Percentiles rank a stretch among this genome's conserved stretches.
phyloP scores from a whole-genome alignment of 208 protist genomes.

The Acanthamoeba castellanii region DNA sequence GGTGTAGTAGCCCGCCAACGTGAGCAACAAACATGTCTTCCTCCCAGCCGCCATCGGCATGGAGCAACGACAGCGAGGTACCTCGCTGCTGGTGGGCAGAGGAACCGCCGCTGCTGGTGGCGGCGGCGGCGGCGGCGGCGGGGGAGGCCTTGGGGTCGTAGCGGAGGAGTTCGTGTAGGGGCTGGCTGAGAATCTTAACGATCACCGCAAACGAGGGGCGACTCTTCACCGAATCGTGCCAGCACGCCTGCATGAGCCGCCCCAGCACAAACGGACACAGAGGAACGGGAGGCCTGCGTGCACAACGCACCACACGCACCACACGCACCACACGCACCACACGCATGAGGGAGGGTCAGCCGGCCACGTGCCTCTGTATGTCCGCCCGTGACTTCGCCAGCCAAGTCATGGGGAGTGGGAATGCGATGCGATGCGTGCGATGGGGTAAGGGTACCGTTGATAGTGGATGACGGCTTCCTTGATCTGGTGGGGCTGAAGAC shows the following conservation, averaged over 20 bases:
- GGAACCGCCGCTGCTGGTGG: background rate
- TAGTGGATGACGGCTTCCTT: background rate
- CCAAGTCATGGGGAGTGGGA: no score
- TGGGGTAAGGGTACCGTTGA: background rate
- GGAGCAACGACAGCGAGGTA: no score
- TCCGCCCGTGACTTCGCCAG: no score
- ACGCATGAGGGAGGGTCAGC: no score
- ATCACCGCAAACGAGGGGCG: background rate
- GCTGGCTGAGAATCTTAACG: slow-evolving; percentile 52
- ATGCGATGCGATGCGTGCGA: background rate
- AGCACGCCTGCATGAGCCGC: slow-evolving; percentile 21
- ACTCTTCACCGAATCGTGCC: background rate
- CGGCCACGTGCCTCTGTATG: no score
- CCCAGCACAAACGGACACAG: slow-evolving; percentile 48
- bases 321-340: background rate
- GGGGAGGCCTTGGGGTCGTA: slow-evolving; percentile 4
- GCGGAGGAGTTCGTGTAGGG: background rate
- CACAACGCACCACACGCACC: background rate
- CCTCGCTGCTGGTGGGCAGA: background rate
- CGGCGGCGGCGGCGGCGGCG: background rate
- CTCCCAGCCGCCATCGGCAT: no score
- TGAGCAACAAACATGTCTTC: no score
- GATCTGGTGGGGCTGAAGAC: background rate
- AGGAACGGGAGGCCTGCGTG: background rate
- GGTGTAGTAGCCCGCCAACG: no score